A percentile compares a stretch with the other conserved stretches of the same genome.
phyloP scores from a whole-genome alignment of 2,329 filamentous ascomycete species.

The Diaporthe destruens region DNA sequence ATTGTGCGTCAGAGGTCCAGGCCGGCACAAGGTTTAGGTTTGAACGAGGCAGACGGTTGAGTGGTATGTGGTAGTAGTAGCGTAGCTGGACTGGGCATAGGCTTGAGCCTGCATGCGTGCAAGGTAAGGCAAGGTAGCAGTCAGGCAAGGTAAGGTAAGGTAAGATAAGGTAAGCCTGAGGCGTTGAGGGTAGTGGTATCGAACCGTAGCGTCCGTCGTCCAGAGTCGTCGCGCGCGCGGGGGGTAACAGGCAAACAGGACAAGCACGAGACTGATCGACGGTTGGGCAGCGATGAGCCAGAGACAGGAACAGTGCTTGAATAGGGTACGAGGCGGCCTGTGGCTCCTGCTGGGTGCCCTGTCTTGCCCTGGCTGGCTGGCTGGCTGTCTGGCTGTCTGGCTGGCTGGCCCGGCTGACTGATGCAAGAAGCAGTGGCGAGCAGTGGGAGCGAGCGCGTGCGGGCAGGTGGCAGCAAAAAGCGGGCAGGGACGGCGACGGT shows the following conservation, averaged over 20 bases:
- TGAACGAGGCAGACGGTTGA: slow-evolving; percentile 30
- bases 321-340: slow-evolving; percentile 1
- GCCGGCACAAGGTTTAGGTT: slow-evolving; percentile 30
- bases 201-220: slow-evolving; percentile 34
- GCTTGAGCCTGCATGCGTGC: slow-evolving; percentile 35
- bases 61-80: slow-evolving; percentile 23
- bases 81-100: slow-evolving; percentile 33
- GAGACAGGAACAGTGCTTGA: neutral
- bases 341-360: slow-evolving; percentile 14
- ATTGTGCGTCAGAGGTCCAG: slow-evolving; percentile 32
- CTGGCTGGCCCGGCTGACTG: slow-evolving; percentile 6
- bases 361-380: neutral
- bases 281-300: slow-evolving; percentile 53
- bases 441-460: neutral
- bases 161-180: slow-evolving; percentile 35
- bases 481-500: slow-evolving; percentile 15
- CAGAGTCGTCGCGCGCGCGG: slow-evolving; percentile 24
- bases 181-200: slow-evolving; percentile 27
- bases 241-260: slow-evolving; percentile 39
- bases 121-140: slow-evolving; percentile 35
- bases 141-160: slow-evolving; percentile 25
- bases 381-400: neutral
- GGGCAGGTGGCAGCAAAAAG: slow-evolving; percentile 9
- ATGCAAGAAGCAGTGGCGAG: slow-evolving; percentile 3
- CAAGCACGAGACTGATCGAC: slow-evolving; percentile 50